Conservation (phyloP, 2,329 filamentous ascomycete species). For the Sclerotinia trifoliorum region DNA sequence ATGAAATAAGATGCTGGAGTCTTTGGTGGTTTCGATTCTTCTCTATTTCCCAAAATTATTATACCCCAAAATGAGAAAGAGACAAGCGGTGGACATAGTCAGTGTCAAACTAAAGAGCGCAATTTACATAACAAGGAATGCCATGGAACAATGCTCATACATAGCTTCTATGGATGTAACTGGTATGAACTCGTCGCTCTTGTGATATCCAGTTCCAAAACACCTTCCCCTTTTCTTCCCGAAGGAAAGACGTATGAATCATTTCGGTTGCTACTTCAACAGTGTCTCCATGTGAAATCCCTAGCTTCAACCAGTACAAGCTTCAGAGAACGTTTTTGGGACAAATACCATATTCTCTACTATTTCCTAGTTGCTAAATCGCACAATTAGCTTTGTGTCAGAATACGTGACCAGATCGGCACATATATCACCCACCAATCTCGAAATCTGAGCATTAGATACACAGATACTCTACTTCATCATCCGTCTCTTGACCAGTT, state of each 20-base stretch:
- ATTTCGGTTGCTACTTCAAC: too few relatives aligned
- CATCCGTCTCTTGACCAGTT: too few relatives aligned
- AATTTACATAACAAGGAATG: background rate
- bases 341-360: background rate
- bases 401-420: background rate
- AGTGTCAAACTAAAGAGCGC: background rate
- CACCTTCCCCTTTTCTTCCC: too few relatives aligned
- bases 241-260: background rate
- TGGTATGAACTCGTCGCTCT: background rate
- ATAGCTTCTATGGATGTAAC: background rate
- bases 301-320: too few relatives aligned
- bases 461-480: background rate
- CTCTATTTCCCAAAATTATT: fast-evolving
- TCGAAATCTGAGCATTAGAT: too few relatives aligned
- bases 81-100: background rate
- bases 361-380: background rate
- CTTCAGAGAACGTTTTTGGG: too few relatives aligned
- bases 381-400: background rate
- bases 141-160: background rate
- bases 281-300: too few relatives aligned
- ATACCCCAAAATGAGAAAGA: background rate
- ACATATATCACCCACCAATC: too few relatives aligned
- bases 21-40: background rate
- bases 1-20: background rate
- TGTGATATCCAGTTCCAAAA: background rate